Evolutionary conservation across 129 eudicot genomes (phyloP).

Genomic region (Arctium minus): DNA sequence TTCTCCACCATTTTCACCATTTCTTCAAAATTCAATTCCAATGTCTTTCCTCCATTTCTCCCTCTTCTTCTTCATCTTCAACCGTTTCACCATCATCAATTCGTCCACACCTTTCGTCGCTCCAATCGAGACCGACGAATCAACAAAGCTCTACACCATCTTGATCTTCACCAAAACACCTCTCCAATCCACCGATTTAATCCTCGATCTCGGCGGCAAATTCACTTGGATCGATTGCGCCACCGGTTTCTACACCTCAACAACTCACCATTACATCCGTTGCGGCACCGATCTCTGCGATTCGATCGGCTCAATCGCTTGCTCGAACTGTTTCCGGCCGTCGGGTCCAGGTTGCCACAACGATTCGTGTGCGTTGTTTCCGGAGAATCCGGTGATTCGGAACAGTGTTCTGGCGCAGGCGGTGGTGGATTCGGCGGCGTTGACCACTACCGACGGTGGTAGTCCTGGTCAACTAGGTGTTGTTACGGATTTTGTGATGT

Average conservation of each 20-base stretch:
- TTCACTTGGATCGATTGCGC: conserved; percentile 46
- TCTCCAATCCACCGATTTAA: conserved; percentile 37
- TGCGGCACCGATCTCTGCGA: conserved; percentile 22
- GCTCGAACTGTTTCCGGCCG: conserved; percentile 22
- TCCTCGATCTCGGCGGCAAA: conserved; percentile 51
- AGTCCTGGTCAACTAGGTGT: conserved; percentile 22
- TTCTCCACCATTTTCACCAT: neutral
- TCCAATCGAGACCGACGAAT: conserved; percentile 33
- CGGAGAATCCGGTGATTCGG: conserved; percentile 42
- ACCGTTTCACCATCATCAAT: neutral
- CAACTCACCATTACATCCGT: conserved; percentile 33
- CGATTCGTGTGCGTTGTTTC: conserved; percentile 32
- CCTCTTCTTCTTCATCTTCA: neutral
- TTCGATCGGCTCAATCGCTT: conserved; percentile 21
- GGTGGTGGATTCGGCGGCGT: conserved; percentile 27
- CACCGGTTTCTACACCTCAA: conserved; percentile 30
- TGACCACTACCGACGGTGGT: conserved; percentile 18
- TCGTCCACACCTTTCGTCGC: conserved; percentile 38
- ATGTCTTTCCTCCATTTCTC: conserved; percentile 3
- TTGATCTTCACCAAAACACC: conserved; percentile 45
- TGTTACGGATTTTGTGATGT: conserved; percentile 33
- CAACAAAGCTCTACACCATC: conserved; percentile 39
- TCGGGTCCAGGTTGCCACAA: conserved; percentile 41
- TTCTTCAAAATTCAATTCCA: neutral
- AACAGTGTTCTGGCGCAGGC: conserved; percentile 20